Evolutionary conservation across 2,329 filamentous ascomycete species (phyloP), one percentile per base, ranked within the genome.

Genomic region (Podosphaera xanthii): DNA sequence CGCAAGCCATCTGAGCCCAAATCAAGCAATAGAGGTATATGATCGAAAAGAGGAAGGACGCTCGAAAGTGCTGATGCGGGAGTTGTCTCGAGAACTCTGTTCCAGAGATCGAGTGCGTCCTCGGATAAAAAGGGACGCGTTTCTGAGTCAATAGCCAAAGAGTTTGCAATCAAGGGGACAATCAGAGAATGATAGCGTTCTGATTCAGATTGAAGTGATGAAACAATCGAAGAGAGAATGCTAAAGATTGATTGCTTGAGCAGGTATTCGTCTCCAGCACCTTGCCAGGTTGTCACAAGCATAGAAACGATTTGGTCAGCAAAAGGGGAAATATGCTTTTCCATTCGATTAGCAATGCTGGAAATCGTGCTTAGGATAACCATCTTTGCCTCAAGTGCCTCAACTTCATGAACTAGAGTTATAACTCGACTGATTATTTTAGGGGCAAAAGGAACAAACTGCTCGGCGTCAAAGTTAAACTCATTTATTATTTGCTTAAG

Each of bases 231-330:
- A 1, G 87, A 78, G 58, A 97, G 81, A 46, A 97, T 84, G 2
- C 86, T 87, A 60, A 97, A 78, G 58, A 97, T 89, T 0, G 88
- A 83, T 71, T 96, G 90, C 71, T 97, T 97, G 76, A 96, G 86
- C 70, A 97, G 80, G 67, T 92, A 87, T 61, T 94, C 85, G 1
- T 74, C 71, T 0, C 84, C 87, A 2, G 87, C 88, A 58, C 83
- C 80, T 61, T 87, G 83, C 92, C 92, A 98, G 0, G 97, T 76
- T 3, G 77, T 76, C 0, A 91, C 90, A 5, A 97, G 76, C 10
- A 89, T 78, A 1, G 80, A 76, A 70, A 98, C 84, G 61, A 98
- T 86, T 61, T 84, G 81, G 65, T 94, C 87, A 4, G 87, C 87
- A 62, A 83, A 83, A 53, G 76, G 76, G 0, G 75, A 71, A 1